Conservation (phyloP, 129 eudicot species). For the Escallonia rubra region DNA sequence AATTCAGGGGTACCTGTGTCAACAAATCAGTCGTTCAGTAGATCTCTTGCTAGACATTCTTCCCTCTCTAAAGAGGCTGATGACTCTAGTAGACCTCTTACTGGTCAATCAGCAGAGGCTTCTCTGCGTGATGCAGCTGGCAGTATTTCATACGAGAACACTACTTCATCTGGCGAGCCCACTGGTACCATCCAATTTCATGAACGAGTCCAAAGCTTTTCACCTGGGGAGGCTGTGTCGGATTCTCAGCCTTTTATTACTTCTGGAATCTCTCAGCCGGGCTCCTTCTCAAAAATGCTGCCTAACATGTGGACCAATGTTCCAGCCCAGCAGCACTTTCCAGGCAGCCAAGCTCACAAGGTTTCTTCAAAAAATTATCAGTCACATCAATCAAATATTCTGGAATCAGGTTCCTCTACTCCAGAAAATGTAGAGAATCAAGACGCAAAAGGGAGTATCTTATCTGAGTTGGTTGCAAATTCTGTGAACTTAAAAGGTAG, state of each 20-base stretch:
- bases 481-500: slow-evolving; percentile 20
- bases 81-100: slow-evolving; percentile 17
- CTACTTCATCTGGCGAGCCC: slow-evolving; percentile 20
- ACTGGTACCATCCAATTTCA: slow-evolving; percentile 11
- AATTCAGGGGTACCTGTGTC: slow-evolving; percentile 26
- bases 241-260: slow-evolving; percentile 29
- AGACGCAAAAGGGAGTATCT: slow-evolving; percentile 23
- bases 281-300: slow-evolving; percentile 27
- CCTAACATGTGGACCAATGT: slow-evolving; percentile 42
- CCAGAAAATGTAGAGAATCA: slow-evolving; percentile 33
- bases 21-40: slow-evolving; percentile 23
- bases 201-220: slow-evolving; percentile 16
- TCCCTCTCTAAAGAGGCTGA: slow-evolving; percentile 26
- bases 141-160: slow-evolving; percentile 17
- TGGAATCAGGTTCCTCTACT: slow-evolving; percentile 43
- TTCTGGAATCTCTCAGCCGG: slow-evolving; percentile 35
- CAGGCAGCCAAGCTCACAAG: slow-evolving; percentile 37
- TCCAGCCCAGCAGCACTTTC: slow-evolving; percentile 41
- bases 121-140: slow-evolving; percentile 20
- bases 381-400: slow-evolving; percentile 31
- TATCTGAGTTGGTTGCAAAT: slow-evolving; percentile 22
- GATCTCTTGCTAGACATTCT: slow-evolving; percentile 28
- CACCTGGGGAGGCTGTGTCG: slow-evolving; percentile 26
- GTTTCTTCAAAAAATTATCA: slow-evolving; percentile 17
- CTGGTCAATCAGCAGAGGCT: slow-evolving; percentile 17